Conservation (phyloP, 768 basidiomycete genomes). For the Sutorius australiensis region DNA sequence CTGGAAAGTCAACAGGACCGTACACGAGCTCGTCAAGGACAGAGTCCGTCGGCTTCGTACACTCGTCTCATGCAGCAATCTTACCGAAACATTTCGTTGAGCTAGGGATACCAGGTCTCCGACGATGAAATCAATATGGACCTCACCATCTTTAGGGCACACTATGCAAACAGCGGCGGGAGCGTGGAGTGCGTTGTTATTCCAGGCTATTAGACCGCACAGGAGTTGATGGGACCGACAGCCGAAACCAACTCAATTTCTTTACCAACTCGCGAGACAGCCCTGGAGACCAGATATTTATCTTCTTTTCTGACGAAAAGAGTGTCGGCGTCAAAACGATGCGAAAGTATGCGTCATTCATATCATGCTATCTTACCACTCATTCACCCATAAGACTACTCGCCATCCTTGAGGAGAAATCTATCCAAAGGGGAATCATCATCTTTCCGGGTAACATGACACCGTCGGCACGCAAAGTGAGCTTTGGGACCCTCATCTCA, state of each 20-base stretch:
- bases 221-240: slow-evolving; percentile 31
- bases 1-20: slow-evolving; percentile 95
- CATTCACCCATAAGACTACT: slow-evolving; percentile 58
- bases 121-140: slow-evolving; percentile 93
- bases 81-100: slow-evolving; percentile 15
- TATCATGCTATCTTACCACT: slow-evolving; percentile 3
- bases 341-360: slow-evolving; percentile 68
- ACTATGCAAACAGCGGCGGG: slow-evolving; percentile 71
- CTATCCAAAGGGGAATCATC: slow-evolving; percentile 86
- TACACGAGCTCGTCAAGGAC: slow-evolving; percentile 94
- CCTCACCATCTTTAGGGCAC: slow-evolving; percentile 68
- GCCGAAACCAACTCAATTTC: slow-evolving; percentile 88
- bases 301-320: slow-evolving; percentile 94
- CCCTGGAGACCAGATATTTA: slow-evolving; percentile 76
- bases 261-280: slow-evolving; percentile 72
- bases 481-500: slow-evolving; percentile 6
- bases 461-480: slow-evolving; percentile 90
- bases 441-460: slow-evolving; percentile 97
- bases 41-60: slow-evolving; percentile 51
- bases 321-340: slow-evolving; percentile 97
- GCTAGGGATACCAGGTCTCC: slow-evolving; percentile 87
- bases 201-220: neutral
- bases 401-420: slow-evolving; percentile 85
- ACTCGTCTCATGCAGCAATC: slow-evolving; percentile 8
- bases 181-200: slow-evolving; percentile 72